A percentile compares a stretch with the other conserved stretches of the same genome.
These are phyloP conservation scores for Clonostachys rhizophaga DNA, from an alignment of 2,329 filamentous ascomycete species.

Conservation along the genomic window DNA sequence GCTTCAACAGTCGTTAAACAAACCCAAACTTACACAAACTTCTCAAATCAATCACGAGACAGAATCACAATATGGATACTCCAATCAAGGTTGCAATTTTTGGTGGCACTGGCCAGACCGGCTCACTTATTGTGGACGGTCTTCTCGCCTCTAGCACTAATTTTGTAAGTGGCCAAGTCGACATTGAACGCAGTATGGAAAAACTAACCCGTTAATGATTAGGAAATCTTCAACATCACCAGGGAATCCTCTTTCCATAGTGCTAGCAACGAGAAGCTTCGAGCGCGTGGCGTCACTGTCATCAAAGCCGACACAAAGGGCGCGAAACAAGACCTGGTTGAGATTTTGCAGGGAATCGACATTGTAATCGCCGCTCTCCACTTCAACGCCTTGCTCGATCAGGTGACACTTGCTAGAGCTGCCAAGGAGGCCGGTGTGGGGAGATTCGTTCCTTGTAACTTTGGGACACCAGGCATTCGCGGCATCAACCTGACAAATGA, in stretches of 20 bases:
- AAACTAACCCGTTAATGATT: not conserved
- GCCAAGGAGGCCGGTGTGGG: constrained; percentile 42
- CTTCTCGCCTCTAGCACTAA: constrained; percentile 19
- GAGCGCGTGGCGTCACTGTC: constrained; percentile 34
- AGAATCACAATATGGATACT: too few species aligned
- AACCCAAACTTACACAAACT: too few species aligned
- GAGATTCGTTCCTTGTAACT: constrained; percentile 47
- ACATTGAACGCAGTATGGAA: too few species aligned
- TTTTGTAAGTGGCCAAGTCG: constrained; percentile 13
- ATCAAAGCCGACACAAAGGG: constrained; percentile 34
- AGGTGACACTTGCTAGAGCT: constrained; percentile 40
- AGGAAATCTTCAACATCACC: constrained; percentile 43
- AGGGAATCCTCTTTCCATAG: constrained; percentile 41
- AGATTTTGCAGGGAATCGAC: constrained; percentile 33
- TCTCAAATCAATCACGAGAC: too few species aligned
- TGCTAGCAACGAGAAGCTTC: constrained; percentile 30
- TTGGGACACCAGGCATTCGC: constrained; percentile 36
- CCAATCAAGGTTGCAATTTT: constrained; percentile 21
- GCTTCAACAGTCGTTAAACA: too few species aligned
- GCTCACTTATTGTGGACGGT: constrained; percentile 27
- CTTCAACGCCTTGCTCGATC: constrained; percentile 24
- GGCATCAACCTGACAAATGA: constrained; percentile 19
- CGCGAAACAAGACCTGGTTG: constrained; percentile 30
- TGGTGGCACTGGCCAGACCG: constrained; percentile 37
- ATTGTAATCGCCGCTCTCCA: constrained; percentile 37